Base-by-base conservation (phyloP, 768 basidiomycete species). In the Lentinula lateritia region DNA sequence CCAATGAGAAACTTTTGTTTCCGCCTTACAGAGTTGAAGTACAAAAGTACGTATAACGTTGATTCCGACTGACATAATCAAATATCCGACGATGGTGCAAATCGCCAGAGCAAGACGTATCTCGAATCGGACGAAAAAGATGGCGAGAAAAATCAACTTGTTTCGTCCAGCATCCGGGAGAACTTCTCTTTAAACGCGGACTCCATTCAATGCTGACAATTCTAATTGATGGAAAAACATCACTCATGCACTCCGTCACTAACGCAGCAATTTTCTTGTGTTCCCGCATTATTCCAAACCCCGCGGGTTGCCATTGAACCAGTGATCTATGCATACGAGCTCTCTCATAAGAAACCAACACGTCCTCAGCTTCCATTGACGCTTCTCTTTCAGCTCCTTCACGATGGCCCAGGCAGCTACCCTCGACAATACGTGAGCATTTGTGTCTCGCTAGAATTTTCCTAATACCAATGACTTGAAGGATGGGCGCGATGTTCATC, bases 401-500 rank as follows among this genome's bases (percentile, higher is more conserved):
- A 56, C 8, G 41, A 56, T 56, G 55, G n/a, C 39, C 13, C 39
- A 41, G 28, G 39, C 39, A 28, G 55, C 55, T n/a, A 56, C 55
- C 45, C 39, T 56, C 16, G 39, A 56, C n/a, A 56, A 56, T 56
- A 56, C 55, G 55, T 56, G 55, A 0, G 55, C 41, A 16, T 23
- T 10, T 43, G 1, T 16, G 23, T 20, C 13, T 41, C 12, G 3
- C 3, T 3, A 34, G 3, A 12, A 45, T 32, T n/a, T 16, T 16
- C 16, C 9, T n/a, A 23, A 23, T 23, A 12, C 20, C 34, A 0
- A 23, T 2, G 39, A 9, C 16, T 18, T 7, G 13, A 28, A 56
- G 55, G 23, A 56, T 56, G 55, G 55, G 55, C 3, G 55, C 55
- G 55, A 56, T 56, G 55, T 56, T 56, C 55, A 43, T 56, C 18